These are phyloP conservation scores for Trametes pubescens DNA, from an alignment of 1,284 basidiomycete genomes.

Conservation along the genomic window DNA sequence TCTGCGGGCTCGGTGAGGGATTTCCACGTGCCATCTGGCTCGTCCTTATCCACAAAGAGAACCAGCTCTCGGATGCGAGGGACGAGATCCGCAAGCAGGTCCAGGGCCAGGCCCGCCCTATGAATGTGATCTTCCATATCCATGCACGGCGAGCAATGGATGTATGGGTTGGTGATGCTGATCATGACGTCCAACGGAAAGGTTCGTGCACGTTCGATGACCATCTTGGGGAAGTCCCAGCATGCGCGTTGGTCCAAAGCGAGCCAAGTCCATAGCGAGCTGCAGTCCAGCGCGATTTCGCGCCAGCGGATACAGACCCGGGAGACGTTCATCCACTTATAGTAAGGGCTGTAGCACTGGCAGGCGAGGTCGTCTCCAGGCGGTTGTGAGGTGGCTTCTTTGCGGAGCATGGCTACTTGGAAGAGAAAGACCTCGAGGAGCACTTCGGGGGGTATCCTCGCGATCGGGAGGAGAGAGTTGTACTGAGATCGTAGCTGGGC, in stretches of 20 bases:
- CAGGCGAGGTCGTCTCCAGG: neutral
- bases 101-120: too few relatives aligned
- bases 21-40: too few relatives aligned
- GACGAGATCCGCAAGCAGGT: too few relatives aligned
- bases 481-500: too few relatives aligned
- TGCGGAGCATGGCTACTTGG: neutral
- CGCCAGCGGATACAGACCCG: neutral
- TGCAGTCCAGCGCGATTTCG: neutral
- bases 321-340: neutral
- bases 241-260: constrained; percentile 7
- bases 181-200: neutral
- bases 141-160: too few relatives aligned
- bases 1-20: too few relatives aligned
- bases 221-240: neutral
- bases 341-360: neutral
- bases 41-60: too few relatives aligned
- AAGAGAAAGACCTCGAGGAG: constrained; percentile 16
- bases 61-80: too few relatives aligned
- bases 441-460: constrained; percentile 11
- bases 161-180: neutral
- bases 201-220: neutral
- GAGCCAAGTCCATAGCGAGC: constrained; percentile 5
- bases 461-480: too few relatives aligned
- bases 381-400: neutral
- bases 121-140: too few relatives aligned